phyloP scores from a whole-genome alignment of 2,329 filamentous ascomycete species.

The Phyllosticta citriasiana region DNA sequence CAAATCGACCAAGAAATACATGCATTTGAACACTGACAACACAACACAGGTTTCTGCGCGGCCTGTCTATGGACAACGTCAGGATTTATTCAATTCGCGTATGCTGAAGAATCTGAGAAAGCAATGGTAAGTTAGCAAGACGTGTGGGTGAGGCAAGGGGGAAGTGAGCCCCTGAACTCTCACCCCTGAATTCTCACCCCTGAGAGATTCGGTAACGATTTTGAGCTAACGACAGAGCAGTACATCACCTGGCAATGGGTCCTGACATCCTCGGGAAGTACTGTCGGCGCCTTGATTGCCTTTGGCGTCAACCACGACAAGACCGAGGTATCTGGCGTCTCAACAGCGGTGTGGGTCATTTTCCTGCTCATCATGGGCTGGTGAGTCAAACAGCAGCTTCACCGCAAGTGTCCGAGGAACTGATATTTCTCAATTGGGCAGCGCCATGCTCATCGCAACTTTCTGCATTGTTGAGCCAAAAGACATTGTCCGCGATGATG shows the following conservation, averaged over 20 bases:
- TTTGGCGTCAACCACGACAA: not conserved
- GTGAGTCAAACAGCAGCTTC: not conserved
- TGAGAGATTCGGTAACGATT: not conserved
- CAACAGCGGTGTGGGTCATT: not conserved
- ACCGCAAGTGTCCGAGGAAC: not conserved
- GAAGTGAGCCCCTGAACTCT: not conserved
- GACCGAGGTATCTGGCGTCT: not conserved
- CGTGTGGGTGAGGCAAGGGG: not conserved
- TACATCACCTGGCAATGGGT: constrained; percentile 1
- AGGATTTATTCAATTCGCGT: not conserved
- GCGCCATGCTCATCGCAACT: constrained; percentile 11
- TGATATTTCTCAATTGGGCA: constrained; percentile 9
- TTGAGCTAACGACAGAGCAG: not conserved
- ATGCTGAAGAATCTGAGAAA: not conserved
- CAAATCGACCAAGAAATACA: no score
- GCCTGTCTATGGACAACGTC: not conserved
- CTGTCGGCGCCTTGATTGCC: not conserved
- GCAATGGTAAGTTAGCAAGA: not conserved
- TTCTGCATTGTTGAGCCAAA: constrained; percentile 12
- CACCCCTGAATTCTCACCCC: no score
- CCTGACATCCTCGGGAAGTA: not conserved
- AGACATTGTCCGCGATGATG: constrained; percentile 16
- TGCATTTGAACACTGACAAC: no score
- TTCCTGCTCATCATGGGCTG: not conserved
- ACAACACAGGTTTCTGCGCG: not conserved